Evolutionary conservation across 495 filamentous ascomycete species (phyloP).

Genomic region (Pyronema domesticum): DNA sequence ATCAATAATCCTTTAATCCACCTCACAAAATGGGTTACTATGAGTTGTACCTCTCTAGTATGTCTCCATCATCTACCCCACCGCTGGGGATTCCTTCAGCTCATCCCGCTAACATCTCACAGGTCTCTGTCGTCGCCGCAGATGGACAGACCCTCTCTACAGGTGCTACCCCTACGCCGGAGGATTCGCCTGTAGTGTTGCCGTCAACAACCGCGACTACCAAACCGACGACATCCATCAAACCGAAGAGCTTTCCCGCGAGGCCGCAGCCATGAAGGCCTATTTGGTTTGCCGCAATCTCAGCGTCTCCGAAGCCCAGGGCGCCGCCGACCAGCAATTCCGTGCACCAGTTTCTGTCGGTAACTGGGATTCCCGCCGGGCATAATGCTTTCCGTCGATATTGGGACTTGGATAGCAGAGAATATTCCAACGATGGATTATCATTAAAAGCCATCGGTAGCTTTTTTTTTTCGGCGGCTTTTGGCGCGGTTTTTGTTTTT

Average conservation of each 20-base stretch:
- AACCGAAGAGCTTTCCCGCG: slow-evolving; percentile 64
- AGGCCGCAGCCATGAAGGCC: slow-evolving; percentile 89
- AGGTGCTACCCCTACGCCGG: slow-evolving; percentile 33
- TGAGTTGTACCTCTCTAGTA: slow-evolving; percentile 25
- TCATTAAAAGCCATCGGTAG: no score
- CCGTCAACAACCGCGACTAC: slow-evolving; percentile 95
- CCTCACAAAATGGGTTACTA: slow-evolving; percentile 9
- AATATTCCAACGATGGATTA: no score
- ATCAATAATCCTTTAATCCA: background rate
- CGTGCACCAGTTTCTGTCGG: background rate
- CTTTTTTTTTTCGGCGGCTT: background rate
- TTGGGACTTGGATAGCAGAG: no score
- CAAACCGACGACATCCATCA: slow-evolving; percentile 73
- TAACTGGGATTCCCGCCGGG: background rate
- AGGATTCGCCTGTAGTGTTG: slow-evolving; percentile 77
- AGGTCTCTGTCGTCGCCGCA: slow-evolving; percentile 93
- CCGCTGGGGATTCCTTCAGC: background rate
- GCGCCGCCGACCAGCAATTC: background rate
- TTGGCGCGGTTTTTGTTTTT: background rate
- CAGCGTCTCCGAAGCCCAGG: slow-evolving; percentile 73
- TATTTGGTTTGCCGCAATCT: slow-evolving; percentile 98
- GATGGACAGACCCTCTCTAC: slow-evolving; percentile 86
- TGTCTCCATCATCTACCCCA: background rate
- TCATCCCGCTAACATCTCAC: slow-evolving; percentile 6
- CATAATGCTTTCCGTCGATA: no score